These are phyloP conservation scores for Ustilago xerochloae DNA, from an alignment of 1,284 basidiomycete genomes.

Conservation along the genomic window DNA sequence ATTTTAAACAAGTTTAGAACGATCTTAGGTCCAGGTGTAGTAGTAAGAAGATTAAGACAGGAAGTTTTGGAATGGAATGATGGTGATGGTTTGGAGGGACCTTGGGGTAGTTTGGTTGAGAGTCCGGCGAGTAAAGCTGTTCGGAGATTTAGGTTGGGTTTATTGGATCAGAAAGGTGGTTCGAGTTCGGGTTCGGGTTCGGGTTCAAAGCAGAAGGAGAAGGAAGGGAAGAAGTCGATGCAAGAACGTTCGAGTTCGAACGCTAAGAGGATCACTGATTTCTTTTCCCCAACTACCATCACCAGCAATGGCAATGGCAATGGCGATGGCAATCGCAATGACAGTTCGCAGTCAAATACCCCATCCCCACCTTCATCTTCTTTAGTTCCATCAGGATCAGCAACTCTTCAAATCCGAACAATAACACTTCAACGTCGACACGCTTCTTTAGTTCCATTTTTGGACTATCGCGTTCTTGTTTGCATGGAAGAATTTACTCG, in stretches of 20 bases:
- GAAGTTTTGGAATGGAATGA: slow-evolving; percentile 22
- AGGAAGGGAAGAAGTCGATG: slow-evolving; percentile 13
- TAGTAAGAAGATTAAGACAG: slow-evolving; percentile 24
- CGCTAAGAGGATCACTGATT: slow-evolving; percentile 41
- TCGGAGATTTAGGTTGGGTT: slow-evolving; percentile 7
- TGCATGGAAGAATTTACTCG: slow-evolving; percentile 7
- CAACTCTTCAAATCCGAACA: slow-evolving; percentile 18
- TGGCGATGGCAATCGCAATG: too few species aligned
- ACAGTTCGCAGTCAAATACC: too few species aligned
- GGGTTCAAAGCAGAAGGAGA: not conserved
- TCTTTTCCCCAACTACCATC: slow-evolving; percentile 25
- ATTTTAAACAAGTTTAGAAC: slow-evolving; percentile 33
- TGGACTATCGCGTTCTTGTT: slow-evolving; percentile 31
- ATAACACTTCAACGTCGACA: slow-evolving; percentile 32
- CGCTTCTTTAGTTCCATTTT: slow-evolving; percentile 28
- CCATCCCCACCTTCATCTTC: not conserved
- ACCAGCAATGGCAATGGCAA: too few species aligned
- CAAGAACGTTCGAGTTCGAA: slow-evolving; percentile 36
- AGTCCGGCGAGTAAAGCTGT: slow-evolving; percentile 35
- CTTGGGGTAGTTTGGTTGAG: slow-evolving; percentile 37
- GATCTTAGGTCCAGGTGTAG: slow-evolving; percentile 23
- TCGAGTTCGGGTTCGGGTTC: not conserved
- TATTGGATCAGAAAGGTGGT: not conserved
- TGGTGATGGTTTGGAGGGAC: slow-evolving; percentile 11
- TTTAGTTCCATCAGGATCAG: not conserved